Percentiles rank a stretch among this genome's conserved stretches.
phyloP scores from a whole-genome alignment of 2,329 filamentous ascomycete species.

The Tolypocladium inflatum region DNA sequence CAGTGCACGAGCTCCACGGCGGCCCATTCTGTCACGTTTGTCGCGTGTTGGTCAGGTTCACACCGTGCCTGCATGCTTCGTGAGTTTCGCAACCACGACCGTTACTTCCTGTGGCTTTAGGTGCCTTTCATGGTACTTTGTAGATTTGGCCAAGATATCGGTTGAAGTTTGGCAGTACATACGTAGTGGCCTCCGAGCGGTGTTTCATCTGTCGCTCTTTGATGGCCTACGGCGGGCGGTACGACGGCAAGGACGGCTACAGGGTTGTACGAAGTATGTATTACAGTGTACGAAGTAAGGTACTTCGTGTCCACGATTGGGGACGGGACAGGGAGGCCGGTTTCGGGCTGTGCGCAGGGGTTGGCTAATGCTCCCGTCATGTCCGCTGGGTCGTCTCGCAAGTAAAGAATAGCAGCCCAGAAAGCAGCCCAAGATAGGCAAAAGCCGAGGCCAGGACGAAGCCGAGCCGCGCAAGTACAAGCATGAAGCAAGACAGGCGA shows the following conservation, averaged over 20 bases:
- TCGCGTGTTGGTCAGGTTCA: not conserved
- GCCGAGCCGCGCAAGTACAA: not conserved
- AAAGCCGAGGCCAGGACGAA: not conserved
- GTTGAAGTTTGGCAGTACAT: not conserved
- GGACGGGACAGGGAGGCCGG: not conserved
- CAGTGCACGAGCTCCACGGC: too few relatives aligned
- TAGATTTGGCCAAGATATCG: not conserved
- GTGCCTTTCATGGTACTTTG: too few relatives aligned
- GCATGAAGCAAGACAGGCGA: not conserved
- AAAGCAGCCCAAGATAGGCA: not conserved
- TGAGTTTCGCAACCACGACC: not conserved
- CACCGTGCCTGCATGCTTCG: not conserved
- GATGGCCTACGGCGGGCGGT: too few relatives aligned
- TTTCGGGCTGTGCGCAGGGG: not conserved
- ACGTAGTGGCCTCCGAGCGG: not conserved
- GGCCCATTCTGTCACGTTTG: not conserved
- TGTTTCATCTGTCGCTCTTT: not conserved
- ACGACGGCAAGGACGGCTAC: too few relatives aligned
- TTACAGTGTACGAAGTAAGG: not conserved
- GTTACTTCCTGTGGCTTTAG: not conserved
- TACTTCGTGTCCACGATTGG: not conserved
- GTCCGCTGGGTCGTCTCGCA: not conserved
- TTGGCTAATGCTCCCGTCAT: not conserved
- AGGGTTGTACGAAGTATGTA: not conserved
- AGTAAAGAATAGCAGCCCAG: not conserved